Evolutionary conservation across 257 asterid species (phyloP), one percentile per base, ranked within the genome.

Genomic region (Fraxinus quadrangulata): DNA sequence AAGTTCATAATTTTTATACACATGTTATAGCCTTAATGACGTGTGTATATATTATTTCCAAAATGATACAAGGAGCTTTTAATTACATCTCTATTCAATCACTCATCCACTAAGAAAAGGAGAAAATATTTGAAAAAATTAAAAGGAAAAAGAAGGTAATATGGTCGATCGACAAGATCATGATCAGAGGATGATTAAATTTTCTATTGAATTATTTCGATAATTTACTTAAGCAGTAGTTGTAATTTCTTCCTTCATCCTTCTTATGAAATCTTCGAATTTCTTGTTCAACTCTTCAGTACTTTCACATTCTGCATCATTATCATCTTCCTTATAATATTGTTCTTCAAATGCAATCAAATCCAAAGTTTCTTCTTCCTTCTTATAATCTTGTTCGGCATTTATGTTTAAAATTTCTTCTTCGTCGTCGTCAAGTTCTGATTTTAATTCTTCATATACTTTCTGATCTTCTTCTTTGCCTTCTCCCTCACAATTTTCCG

Each of bases 71-170:
- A 17, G 66, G 26, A 45, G 7, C 67, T 23, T 72, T 21, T n/a
- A n/a, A n/a, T n/a, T 33, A 7, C 77, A 73, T 51, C 37, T 66
- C 78, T 79, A 31, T 73, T 67, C 82, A 72, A 45, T 10, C 34
- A 31, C 37, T 51, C 19, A 7, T 28, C 49, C n/a, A 70, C 31
- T 17, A 23, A 5, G 16, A 1, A 76, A 8, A 4, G 49, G 4
- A 6, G 40, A 67, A 26, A 5, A n/a, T 56, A 56, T 56, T 56
- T n/a, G 1, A 17, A 9, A 37, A 74, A 23, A 4, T 42, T 11
- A 2, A 11, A 66, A 56, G 4, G 36, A 30, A 34, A 36, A 37
- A 70, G 0, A 47, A 24, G 5, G 23, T 7, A 14, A 4, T 56
- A 23, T 17, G 30, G 40, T 31, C 72, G 16, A 42, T 42, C 51